Percentiles rank a stretch among this genome's conserved stretches.
Evolutionary conservation across 257 asterid genomes (phyloP).

Genomic region (Fraxinus pennsylvanica): DNA sequence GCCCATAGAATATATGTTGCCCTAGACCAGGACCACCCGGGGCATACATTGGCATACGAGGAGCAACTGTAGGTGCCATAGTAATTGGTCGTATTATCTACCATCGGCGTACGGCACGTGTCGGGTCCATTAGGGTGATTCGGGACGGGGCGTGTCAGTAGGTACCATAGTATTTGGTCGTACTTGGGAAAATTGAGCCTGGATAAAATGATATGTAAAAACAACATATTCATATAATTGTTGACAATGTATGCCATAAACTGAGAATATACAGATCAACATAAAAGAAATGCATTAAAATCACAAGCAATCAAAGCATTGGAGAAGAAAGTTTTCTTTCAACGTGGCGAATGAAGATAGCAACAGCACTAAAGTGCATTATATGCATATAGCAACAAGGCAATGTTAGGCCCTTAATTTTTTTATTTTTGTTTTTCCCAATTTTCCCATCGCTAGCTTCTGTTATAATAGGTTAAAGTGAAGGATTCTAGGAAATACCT

Average conservation of each 20-base stretch:
- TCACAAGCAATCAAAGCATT: not conserved
- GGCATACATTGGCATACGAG: slow-evolving; percentile 76
- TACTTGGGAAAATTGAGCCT: slow-evolving; percentile 93
- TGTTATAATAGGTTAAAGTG: not conserved
- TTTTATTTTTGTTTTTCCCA: not conserved
- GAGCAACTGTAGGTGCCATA: slow-evolving; percentile 67
- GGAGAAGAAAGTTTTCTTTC: slow-evolving; percentile 8
- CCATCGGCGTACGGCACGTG: too few species aligned
- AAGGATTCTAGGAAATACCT: slow-evolving; percentile 47
- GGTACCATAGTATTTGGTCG: slow-evolving; percentile 76
- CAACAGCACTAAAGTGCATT: slow-evolving; percentile 3
- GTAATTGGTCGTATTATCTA: slow-evolving; percentile 82
- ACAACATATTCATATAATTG: not conserved
- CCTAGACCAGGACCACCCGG: slow-evolving; percentile 92
- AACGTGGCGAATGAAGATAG: not conserved
- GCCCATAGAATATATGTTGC: slow-evolving; percentile 88
- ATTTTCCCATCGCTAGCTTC: not conserved
- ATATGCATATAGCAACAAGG: not conserved
- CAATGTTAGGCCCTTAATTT: not conserved
- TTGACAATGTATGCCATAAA: not conserved
- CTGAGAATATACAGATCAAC: slow-evolving; percentile 5
- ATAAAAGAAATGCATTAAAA: slow-evolving; percentile 3
- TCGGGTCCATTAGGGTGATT: too few species aligned
- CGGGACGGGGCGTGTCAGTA: too few species aligned
- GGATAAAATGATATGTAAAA: slow-evolving; percentile 19